phyloP scores from a whole-genome alignment of 2,329 filamentous ascomycete species.

The Fusarium sp. region DNA sequence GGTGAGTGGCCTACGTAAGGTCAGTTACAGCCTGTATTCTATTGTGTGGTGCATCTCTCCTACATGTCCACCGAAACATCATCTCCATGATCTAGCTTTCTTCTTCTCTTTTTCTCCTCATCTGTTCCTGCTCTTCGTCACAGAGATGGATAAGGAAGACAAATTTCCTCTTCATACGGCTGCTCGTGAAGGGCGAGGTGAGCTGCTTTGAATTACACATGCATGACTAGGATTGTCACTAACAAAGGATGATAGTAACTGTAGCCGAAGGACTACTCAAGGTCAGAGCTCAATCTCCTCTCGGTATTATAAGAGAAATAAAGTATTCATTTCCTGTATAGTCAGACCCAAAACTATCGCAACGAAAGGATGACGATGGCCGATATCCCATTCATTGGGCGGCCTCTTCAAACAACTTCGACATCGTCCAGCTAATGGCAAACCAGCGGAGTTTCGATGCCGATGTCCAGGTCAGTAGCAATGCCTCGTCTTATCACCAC shows the following conservation, averaged over 20 bases:
- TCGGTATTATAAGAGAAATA: background rate
- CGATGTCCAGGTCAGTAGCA: constrained; percentile 74
- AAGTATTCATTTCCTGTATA: constrained; percentile 51
- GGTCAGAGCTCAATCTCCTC: constrained; percentile 18
- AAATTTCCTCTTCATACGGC: constrained; percentile 91
- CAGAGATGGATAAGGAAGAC: constrained; percentile 55
- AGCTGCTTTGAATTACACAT: constrained; percentile 44
- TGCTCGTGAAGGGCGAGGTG: constrained; percentile 86
- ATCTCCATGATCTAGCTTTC: background rate
- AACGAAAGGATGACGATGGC: constrained; percentile 82
- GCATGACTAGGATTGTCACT: constrained; percentile 12
- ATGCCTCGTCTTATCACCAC: background rate
- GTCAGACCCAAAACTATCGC: constrained; percentile 84
- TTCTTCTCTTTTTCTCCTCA: background rate
- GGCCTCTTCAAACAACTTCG: constrained; percentile 81
- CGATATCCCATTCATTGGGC: constrained; percentile 96
- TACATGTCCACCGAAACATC: background rate
- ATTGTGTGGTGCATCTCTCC: background rate
- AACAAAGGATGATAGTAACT: constrained; percentile 62
- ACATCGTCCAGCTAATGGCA: constrained; percentile 79
- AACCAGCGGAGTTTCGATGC: constrained; percentile 82
- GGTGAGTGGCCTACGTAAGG: constrained; percentile 13
- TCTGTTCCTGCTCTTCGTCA: background rate
- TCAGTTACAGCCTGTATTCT: constrained; percentile 11
- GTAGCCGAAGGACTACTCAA: constrained; percentile 73